Evolutionary conservation across 2,329 filamentous ascomycete species (phyloP).

Genomic region (Plectosphaerella sp.): DNA sequence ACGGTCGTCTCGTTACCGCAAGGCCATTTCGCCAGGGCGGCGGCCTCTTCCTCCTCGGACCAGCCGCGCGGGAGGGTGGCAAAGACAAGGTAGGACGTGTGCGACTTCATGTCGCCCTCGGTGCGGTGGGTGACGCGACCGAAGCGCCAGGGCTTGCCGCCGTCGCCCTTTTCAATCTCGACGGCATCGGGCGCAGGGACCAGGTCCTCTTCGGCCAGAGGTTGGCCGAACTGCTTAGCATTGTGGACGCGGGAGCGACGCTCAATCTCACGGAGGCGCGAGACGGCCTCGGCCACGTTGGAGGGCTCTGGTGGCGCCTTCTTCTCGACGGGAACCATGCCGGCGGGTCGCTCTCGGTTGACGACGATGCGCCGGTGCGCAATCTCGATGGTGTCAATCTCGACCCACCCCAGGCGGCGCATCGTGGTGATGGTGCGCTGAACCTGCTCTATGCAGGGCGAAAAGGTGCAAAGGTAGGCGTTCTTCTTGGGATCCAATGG

Average conservation of each 20-base stretch:
- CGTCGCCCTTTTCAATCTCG: constrained; percentile 16
- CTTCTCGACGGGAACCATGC: constrained; percentile 60
- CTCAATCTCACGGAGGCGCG: constrained; percentile 69
- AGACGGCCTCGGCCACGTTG: constrained; percentile 75
- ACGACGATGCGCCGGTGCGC: constrained; percentile 76
- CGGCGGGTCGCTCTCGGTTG: constrained; percentile 72
- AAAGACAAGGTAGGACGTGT: constrained; percentile 96
- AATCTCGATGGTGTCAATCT: constrained; percentile 92
- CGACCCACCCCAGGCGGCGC: constrained; percentile 79
- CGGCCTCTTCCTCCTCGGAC: constrained; percentile 75
- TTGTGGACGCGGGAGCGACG: constrained; percentile 64
- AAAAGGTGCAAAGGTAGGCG: constrained; percentile 87
- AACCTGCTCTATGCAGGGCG: constrained; percentile 95
- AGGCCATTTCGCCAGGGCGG: constrained; percentile 60
- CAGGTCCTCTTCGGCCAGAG: constrained; percentile 33
- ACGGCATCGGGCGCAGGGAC: constrained; percentile 14
- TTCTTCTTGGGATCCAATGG: constrained; percentile 68
- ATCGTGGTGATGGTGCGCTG: constrained; percentile 78
- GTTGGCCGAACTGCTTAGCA: constrained; percentile 26
- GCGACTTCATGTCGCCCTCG: constrained; percentile 87
- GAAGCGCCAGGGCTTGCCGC: constrained; percentile 61
- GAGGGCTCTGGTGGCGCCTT: constrained; percentile 67
- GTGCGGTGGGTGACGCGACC: constrained; percentile 75
- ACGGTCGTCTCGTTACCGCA: constrained; percentile 48
- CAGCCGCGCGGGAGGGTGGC: constrained; percentile 84